Base-by-base conservation (phyloP, 257 asterid genomes). In the Handroanthus guayacan region DNA sequence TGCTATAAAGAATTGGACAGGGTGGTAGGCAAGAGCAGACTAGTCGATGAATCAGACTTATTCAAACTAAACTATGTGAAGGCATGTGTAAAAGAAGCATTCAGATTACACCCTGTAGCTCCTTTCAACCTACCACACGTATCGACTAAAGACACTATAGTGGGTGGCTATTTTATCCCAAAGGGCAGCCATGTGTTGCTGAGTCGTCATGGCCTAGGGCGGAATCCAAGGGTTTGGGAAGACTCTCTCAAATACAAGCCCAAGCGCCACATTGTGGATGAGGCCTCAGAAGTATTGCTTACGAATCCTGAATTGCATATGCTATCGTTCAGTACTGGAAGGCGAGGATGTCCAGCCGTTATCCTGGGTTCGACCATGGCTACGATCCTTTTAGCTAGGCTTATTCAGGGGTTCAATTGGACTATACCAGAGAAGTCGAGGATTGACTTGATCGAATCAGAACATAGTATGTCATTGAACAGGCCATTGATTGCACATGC, bases 31-130 rank as follows among this genome's bases (percentile, higher is more conserved):
- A 80, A 6, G 2, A 48, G 62, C 12, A 75, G 74, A 64, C 14
- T 69, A 16, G 81, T 80, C n/a, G 54, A 80, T 52, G 83, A 74
- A 67, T 67, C 69, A 2, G 80, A 80, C 8, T 31, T 80, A 44
- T 10, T 77, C 10, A 13, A 44, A 16, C 72, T 79, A 11, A 74
- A 74, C 41, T 79, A 45, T 13, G 2, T 74, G 0, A 79, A 75
- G 4, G 63, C 80, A 16, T 74, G 73, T 41, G 67, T 54, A 13
- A 75, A 51, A 80, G 83, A 80, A 31, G 76, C 69, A 2, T 68
- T 68, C 48, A 56, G 83, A 11, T 66, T 79, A 12, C 79, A 79
- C 6, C 79, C 79, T 0, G 0, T 79, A 2, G 44, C 62, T 2
- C 71, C 71, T 1, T 73, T 73, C 50, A 79, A 62, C 47, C 17